Evolutionary conservation across 805 yeast species (phyloP).

Genomic region (Brettanomyces bruxellensis): DNA sequence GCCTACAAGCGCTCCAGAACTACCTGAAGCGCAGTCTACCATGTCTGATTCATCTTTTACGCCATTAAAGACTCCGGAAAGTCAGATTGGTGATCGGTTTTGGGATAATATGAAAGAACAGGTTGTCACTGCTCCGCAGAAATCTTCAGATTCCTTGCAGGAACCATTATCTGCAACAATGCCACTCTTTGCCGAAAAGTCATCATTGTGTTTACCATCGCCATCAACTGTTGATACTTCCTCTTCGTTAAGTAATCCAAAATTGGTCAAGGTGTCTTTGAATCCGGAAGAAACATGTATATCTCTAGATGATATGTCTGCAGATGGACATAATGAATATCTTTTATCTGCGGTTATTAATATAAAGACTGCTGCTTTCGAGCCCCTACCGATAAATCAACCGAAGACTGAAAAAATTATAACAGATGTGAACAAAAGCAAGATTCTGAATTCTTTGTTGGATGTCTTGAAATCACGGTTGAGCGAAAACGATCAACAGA

Average conservation of each 20-base stretch:
- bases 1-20: neutral
- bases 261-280: slow-evolving; percentile 14
- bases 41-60: too few relatives aligned
- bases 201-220: slow-evolving; percentile 1
- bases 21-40: neutral
- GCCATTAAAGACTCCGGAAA: slow-evolving; percentile 16
- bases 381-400: slow-evolving; percentile 12
- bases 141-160: neutral
- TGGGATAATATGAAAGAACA: slow-evolving; percentile 7
- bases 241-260: slow-evolving; percentile 1
- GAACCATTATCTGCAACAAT: neutral
- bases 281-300: slow-evolving; percentile 20
- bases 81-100: slow-evolving; percentile 14
- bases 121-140: neutral
- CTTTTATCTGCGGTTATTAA: slow-evolving; percentile 18
- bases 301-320: slow-evolving; percentile 6
- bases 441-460: slow-evolving; percentile 15
- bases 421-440: slow-evolving; percentile 12
- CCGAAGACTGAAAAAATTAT: slow-evolving; percentile 10
- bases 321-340: slow-evolving; percentile 3
- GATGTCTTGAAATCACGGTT: slow-evolving; percentile 10
- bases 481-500: slow-evolving; percentile 1
- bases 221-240: slow-evolving; percentile 1
- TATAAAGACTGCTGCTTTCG: slow-evolving; percentile 18
- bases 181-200: neutral